Conservation (phyloP, 1,284 basidiomycete genomes). For the Amylostereum chailletii region DNA sequence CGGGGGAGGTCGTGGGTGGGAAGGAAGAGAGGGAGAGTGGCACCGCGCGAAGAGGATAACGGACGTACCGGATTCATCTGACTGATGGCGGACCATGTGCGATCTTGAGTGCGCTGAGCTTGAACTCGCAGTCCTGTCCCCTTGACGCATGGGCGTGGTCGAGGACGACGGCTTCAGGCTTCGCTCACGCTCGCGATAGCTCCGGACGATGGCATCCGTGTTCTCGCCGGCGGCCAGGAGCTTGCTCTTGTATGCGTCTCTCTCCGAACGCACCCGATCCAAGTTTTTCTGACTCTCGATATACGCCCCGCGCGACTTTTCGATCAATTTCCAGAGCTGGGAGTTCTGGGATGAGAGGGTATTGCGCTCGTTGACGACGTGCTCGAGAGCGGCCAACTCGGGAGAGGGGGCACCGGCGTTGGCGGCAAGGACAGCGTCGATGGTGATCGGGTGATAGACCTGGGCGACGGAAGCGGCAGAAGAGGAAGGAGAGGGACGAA, state of each 20-base stretch:
- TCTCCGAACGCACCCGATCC: slow-evolving; percentile 72
- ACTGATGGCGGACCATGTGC: slow-evolving; percentile 29
- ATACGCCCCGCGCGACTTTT: slow-evolving; percentile 73
- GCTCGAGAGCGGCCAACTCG: slow-evolving; percentile 59
- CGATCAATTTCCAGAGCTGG: slow-evolving; percentile 88
- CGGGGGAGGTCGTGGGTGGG: slow-evolving; percentile 11
- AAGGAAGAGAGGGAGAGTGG: neutral
- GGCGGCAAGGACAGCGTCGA: slow-evolving; percentile 46
- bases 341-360: slow-evolving; percentile 72
- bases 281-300: slow-evolving; percentile 69
- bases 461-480: slow-evolving; percentile 21
- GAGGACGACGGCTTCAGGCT: slow-evolving; percentile 9
- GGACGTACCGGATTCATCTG: slow-evolving; percentile 48
- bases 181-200: slow-evolving; percentile 24
- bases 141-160: slow-evolving; percentile 9
- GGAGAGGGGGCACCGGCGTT: slow-evolving; percentile 47
- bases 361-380: slow-evolving; percentile 71
- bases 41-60: slow-evolving; percentile 7
- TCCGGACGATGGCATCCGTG: slow-evolving; percentile 24
- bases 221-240: slow-evolving; percentile 34
- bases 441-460: slow-evolving; percentile 29
- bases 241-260: slow-evolving; percentile 57
- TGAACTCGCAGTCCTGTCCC: slow-evolving; percentile 1
- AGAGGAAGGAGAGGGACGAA: slow-evolving; percentile 16
- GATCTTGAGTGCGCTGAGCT: slow-evolving; percentile 21